Base-by-base conservation (phyloP, 345 rosid genomes). In the Alliaria petiolata region DNA sequence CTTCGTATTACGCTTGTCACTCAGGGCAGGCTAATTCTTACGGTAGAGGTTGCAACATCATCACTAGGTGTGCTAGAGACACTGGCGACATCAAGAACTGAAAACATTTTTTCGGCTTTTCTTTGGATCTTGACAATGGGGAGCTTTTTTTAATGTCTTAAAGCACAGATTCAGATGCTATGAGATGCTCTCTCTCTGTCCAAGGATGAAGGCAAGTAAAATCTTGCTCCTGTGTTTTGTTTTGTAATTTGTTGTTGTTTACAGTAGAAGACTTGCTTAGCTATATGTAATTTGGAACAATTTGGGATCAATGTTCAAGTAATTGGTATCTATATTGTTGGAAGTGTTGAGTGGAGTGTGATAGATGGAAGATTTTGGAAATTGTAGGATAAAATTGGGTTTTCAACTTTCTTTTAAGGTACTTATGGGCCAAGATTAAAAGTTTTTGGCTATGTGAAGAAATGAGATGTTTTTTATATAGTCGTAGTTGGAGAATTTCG, bases 1-100 rank as follows among this genome's bases (percentile, higher is more conserved):
- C 87, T 25, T 95, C 99, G 2, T 91, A 95, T 81, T 88, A 95
- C 67, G 86, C 79, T 65, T 95, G 99, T 43, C 87, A 72, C 22
- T 82, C 80, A 25, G 83, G 83, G 6, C 82, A 78, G 35, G 95
- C 93, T n/a, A 79, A 89, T 76, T 83, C 85, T 47, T 91, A 87
- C 59, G 67, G 26, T 50, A 77, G 95, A 67, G 96, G 99, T 13
- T 91, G 99, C 55, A 89, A 81, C 56, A 78, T 79, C 47, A 95
- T 85, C 69, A 88, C 96, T 31, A 82, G 99, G 76, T 95, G 96
- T 69, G 87, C 92, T 28, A 87, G 96, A 82, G 83, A 60, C 58
- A 75, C 75, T 73, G 67, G 13, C 42, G 87, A 71, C 62, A 66
- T 66, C 77, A 82, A 74, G 16, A 65, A 66, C 28, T 85, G 83